Evolutionary conservation across 495 filamentous ascomycete genomes (phyloP).

Genomic region (Trichoderma virens): DNA sequence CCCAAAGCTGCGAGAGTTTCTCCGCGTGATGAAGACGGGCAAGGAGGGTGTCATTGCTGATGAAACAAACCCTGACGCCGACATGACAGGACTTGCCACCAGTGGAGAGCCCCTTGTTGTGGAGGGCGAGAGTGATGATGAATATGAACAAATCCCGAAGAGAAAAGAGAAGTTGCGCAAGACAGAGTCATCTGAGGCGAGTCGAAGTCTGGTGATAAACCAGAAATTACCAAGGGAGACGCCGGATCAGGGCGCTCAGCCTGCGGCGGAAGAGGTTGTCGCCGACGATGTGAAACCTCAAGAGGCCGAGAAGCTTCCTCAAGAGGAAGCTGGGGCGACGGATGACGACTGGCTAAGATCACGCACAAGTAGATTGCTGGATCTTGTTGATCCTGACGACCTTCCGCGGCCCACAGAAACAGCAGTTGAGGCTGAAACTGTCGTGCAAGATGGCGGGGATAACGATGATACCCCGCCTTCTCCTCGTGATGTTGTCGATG

Average conservation of each 20-base stretch:
- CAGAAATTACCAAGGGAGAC: neutral
- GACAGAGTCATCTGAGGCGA: conserved; percentile 12
- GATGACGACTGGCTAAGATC: conserved; percentile 93
- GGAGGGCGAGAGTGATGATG: conserved; percentile 50
- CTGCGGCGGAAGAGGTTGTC: conserved; percentile 8
- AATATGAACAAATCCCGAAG: conserved; percentile 53
- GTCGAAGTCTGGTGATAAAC: neutral
- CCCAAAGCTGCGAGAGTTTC: conserved; percentile 76
- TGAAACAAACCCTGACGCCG: conserved; percentile 40
- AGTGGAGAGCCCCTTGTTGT: conserved; percentile 40
- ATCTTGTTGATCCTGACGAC: conserved; percentile 60
- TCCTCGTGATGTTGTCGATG: conserved; percentile 19
- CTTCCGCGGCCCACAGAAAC: conserved; percentile 15
- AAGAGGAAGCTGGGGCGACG: conserved; percentile 35
- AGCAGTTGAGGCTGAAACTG: conserved; percentile 8
- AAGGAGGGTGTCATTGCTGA: conserved; percentile 46
- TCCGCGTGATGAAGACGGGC: conserved; percentile 72
- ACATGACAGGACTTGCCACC: conserved; percentile 24
- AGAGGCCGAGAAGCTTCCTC: conserved; percentile 14
- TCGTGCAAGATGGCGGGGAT: neutral
- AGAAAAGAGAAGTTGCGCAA: conserved; percentile 28
- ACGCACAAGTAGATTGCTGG: conserved; percentile 82
- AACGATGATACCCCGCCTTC: conserved; percentile 10
- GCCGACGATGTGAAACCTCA: conserved; percentile 4
- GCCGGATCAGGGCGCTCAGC: neutral